A percentile compares a stretch with the other conserved stretches of the same genome.
These are phyloP conservation scores for Aspergillus cejpii DNA, from an alignment of 2,329 filamentous ascomycete genomes.

Conservation along the genomic window DNA sequence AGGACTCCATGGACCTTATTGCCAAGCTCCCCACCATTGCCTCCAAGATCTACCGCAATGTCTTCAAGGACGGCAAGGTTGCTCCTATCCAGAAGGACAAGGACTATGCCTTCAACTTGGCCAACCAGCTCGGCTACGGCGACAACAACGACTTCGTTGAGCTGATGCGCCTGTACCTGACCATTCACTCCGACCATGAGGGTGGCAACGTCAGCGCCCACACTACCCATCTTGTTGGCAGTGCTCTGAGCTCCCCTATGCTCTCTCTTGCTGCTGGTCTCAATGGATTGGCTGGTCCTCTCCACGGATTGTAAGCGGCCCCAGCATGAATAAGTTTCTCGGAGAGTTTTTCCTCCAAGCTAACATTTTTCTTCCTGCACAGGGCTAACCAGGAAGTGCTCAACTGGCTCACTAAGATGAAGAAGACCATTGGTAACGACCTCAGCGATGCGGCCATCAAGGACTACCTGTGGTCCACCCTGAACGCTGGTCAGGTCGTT, in stretches of 20 bases:
- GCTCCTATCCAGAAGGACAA: slow-evolving; percentile 94
- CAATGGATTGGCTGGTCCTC: slow-evolving; percentile 94
- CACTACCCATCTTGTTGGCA: slow-evolving; percentile 96
- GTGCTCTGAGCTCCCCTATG: slow-evolving; percentile 93
- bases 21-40: slow-evolving; percentile 98
- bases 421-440: slow-evolving; percentile 87
- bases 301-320: slow-evolving; percentile 69
- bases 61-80: slow-evolving; percentile 99
- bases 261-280: slow-evolving; percentile 93
- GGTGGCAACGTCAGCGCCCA: slow-evolving; percentile 98
- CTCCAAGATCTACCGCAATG: slow-evolving; percentile 98
- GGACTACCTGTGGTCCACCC: slow-evolving; percentile 96
- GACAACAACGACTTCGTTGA: slow-evolving; percentile 95
- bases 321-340: not conserved
- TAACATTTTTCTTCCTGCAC: slow-evolving; percentile 14
- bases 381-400: slow-evolving; percentile 97
- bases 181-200: slow-evolving; percentile 99
- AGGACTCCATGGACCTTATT: slow-evolving; percentile 99
- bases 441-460: slow-evolving; percentile 94
- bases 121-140: slow-evolving; percentile 97
- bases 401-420: slow-evolving; percentile 99
- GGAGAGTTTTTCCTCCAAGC: not conserved
- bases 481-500: slow-evolving; percentile 92
- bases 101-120: slow-evolving; percentile 99
- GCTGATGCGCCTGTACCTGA: slow-evolving; percentile 97